Evolutionary conservation across 805 yeast species (phyloP), one percentile per base, ranked within the genome.

Genomic region (Kazachstania psychrophila): DNA sequence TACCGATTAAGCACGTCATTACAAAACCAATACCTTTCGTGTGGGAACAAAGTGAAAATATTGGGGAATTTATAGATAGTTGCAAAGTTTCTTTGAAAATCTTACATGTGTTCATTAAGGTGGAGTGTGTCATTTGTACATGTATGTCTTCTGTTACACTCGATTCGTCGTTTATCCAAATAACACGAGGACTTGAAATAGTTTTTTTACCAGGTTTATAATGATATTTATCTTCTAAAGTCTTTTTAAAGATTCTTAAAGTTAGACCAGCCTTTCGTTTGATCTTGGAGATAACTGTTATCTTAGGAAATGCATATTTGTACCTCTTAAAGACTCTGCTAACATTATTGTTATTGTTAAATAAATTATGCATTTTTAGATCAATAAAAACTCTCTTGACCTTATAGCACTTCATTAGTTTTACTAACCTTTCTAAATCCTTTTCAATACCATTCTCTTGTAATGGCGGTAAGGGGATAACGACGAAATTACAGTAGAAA

Each of bases 61-160:
- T 66, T 0, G 96, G 79, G 28, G 75, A 73, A 23, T 72, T 69
- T 27, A 82, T 72, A 11, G 79, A 70, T 61, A 92, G 67, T 42
- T 85, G 89, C 51, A 95, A 84, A 0, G 97, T 89, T 54, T 89
- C 96, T 48, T 92, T 89, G 52, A 86, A 71, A 15, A 84, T 82
- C 50, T 88, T 86, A 59, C 96, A 87, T 57, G 84, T 72, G 2
- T 85, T 79, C 47, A 88, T 60, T 10, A 92, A 63, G 34, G 74
- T 71, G 28, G 68, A 62, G 54, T 83, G 92, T 17, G 74, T 75
- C 59, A 55, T 48, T 6, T 48, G 41, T 10, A 56, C 49, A 33
- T 54, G 60, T n/a, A 52, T 39, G 31, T 58, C 49, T 14, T 46
- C 43, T 2, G 38, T 41, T 10, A 42, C 34, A 36, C 53, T 56